Evolutionary conservation across 495 filamentous ascomycete species (phyloP), one percentile per base, ranked within the genome.

Genomic region (Immersiella caudata): DNA sequence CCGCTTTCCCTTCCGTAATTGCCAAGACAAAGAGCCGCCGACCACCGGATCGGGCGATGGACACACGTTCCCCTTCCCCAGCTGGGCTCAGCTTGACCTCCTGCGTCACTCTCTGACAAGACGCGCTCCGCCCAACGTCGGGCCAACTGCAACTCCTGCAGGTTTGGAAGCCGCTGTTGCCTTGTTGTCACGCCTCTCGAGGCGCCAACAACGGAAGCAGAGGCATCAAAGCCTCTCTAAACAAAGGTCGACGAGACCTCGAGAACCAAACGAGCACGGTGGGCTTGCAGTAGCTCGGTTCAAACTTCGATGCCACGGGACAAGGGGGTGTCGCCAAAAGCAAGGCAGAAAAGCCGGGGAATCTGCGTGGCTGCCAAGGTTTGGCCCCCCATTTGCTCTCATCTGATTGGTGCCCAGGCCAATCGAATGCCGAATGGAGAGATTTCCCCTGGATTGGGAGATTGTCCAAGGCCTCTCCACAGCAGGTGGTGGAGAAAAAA

Each of bases 341-440:
- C 40, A 46, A 46, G 40, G 40, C 40, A 14, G 14, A 46, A 46
- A 46, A 12, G 27, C 40, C 12, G 40, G 60, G 40, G 22, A 51
- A 26, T 16, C 33, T 46, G 40, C 29, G 59, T 33, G 59, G 29
- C 22, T 18, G 59, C 35, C 59, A 51, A 46, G 33, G 35, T 16
- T 62, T 1, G 11, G 5, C 16, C 40, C 14, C 40, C 40, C 9
- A 29, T 22, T 64, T 33, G 61, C 8, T 16, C 26, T 2, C 0
- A 12, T 64, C 60, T 67, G 60, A 67, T 67, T 67, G 66, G 66
- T 50, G 60, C 62, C 29, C 52, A 25, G 12, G 35, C 20, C 11
- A 51, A 60, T 35, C 55, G 64, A 25, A 52, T 29, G 59, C 66
- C 65, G 50, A 63, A 63, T 46, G 46, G 27, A 46, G 65, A 20